These are phyloP conservation scores for Metarhizium anisopliae DNA, from an alignment of 2,329 filamentous ascomycete species.

Conservation along the genomic window DNA sequence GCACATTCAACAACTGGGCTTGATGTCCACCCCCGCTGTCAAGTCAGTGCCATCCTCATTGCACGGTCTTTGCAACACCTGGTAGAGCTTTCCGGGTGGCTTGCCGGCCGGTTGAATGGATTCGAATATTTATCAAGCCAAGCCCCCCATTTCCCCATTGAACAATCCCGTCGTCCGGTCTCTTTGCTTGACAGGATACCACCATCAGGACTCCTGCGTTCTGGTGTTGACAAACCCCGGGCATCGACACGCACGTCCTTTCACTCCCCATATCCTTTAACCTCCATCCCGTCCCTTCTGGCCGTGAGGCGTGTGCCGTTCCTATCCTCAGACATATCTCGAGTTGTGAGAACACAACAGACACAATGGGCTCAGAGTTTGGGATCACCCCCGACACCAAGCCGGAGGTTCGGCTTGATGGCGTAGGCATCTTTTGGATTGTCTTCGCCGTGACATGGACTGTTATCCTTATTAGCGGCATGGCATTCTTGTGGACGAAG, in stretches of 20 bases:
- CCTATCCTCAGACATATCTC: background rate
- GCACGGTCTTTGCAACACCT: background rate
- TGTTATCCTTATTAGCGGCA: slow-evolving; percentile 26
- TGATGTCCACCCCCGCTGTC: background rate
- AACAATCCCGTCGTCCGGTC: background rate
- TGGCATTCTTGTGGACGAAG: slow-evolving; percentile 29
- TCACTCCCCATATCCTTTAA: background rate
- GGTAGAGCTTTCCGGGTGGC: background rate
- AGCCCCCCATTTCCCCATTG: background rate
- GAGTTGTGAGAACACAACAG: background rate
- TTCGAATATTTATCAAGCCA: slow-evolving; percentile 3
- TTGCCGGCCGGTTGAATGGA: background rate
- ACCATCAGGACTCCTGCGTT: background rate
- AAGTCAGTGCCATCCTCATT: background rate
- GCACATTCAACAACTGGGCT: background rate
- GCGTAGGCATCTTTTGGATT: slow-evolving; percentile 32
- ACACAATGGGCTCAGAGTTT: slow-evolving; percentile 22
- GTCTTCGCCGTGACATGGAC: slow-evolving; percentile 29
- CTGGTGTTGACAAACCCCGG: background rate
- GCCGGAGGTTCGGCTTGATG: slow-evolving; percentile 24
- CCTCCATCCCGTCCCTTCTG: background rate
- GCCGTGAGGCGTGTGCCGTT: background rate
- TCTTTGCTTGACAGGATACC: background rate
- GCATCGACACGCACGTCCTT: background rate
- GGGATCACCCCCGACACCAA: slow-evolving; percentile 21